Base-by-base conservation (phyloP, 2,329 filamentous ascomycete genomes). In the Endothia cerciana region DNA sequence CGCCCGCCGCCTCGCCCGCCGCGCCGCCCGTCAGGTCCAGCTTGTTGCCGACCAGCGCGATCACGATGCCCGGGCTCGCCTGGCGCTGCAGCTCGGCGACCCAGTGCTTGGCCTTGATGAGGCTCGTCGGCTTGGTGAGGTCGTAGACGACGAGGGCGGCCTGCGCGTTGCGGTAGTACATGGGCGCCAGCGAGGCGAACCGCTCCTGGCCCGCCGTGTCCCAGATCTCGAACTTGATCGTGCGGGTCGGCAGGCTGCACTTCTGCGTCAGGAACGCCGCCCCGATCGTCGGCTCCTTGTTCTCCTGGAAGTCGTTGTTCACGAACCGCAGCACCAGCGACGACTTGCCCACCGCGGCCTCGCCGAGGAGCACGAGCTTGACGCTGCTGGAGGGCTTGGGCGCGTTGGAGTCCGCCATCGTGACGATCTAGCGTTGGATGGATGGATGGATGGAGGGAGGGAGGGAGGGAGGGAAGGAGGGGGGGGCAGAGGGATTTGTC, bases 101-200 rank as follows among this genome's bases (percentile, higher is more conserved):
- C 94, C 94, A 99, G 84, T 98, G 94, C 82, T 97, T 97, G 62
- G 95, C 95, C 83, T 99, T 98, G 79, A 93, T 89, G 72, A 99
- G 89, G 58, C 93, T 97, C 60, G 93, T 95, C 53, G 94, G 91
- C 80, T 98, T 98, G 69, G 95, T 99, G 73, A 99, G 89, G 77
- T 99, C 94, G 87, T 98, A 99, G 77, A 98, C 94, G 69, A 99
- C 94, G 72, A 99, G 91, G 17, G 95, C 95, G 70, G 94, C 93
- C 82, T 98, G 94, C 61, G 95, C 95, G 78, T 99, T 98, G 80
- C 94, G 93, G 84, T 98, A 98, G 86, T 99, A 99, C 95, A 98
- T 98, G 73, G 94, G 95, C 62, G 95, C 95, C 68, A 98, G 88
- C 61, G 92, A 96, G 73, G 94, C 94, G 77, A 98, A 99, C 70